phyloP scores from a whole-genome alignment of 441 rosid species.

The Jatropha podagrica region DNA sequence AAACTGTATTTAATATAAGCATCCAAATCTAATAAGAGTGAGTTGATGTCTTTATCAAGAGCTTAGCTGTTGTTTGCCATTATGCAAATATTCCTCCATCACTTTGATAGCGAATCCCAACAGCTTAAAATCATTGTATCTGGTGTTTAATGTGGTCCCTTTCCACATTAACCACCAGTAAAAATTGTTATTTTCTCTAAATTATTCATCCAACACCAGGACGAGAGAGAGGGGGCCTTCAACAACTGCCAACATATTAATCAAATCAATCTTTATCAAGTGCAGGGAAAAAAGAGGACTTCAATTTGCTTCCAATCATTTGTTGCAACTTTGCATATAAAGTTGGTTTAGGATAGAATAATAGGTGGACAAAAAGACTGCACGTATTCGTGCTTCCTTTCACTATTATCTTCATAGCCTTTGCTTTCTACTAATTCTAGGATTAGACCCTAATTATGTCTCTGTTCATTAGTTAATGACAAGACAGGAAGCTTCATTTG shows the following conservation, averaged over 20 bases:
- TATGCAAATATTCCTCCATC: conserved; percentile 33
- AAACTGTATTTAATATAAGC: too few relatives aligned
- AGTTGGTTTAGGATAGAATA: conserved; percentile 5
- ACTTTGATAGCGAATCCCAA: conserved; percentile 30
- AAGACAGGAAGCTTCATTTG: background rate
- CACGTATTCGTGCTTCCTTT: conserved; percentile 24
- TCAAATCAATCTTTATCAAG: conserved; percentile 38
- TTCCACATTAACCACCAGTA: conserved; percentile 26
- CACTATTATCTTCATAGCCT: background rate
- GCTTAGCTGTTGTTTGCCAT: conserved; percentile 49
- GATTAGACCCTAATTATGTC: background rate
- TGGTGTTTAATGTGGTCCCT: conserved; percentile 36
- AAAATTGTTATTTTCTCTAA: conserved; percentile 22
- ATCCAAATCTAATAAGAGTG: background rate
- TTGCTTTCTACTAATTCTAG: background rate
- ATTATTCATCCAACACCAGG: background rate
- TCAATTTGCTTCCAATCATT: conserved; percentile 35
- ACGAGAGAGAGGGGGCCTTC: conserved; percentile 6
- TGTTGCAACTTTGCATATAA: background rate
- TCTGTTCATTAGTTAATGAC: too few relatives aligned
- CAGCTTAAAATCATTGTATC: conserved; percentile 18
- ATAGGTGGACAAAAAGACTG: conserved; percentile 26
- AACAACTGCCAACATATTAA: conserved; percentile 23
- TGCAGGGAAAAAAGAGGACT: background rate
- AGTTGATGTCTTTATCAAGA: conserved; percentile 29